Percentiles rank a stretch among this genome's conserved stretches.
phyloP scores from a whole-genome alignment of 192 early-diverging fungal genomes.

The Ambispora gerdemannii region DNA sequence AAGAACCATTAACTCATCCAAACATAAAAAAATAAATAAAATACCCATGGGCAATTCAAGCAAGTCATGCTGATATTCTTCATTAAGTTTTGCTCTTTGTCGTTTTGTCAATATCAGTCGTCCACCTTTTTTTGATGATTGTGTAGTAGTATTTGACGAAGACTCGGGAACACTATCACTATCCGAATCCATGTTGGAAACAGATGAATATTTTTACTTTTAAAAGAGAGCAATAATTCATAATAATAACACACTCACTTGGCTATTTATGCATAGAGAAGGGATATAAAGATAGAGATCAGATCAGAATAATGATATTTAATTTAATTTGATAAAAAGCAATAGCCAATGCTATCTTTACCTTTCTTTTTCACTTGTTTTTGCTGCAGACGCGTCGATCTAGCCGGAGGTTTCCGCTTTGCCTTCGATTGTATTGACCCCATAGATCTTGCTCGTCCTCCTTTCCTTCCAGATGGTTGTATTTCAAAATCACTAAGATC shows the following conservation, averaged over 20 bases:
- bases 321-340: too few species aligned
- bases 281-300: too few species aligned
- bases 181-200: neutral
- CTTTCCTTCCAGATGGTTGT: constrained; percentile 4
- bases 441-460: neutral
- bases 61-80: constrained; percentile 56
- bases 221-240: neutral
- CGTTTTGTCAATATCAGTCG: constrained; percentile 61
- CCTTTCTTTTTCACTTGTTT: constrained; percentile 9
- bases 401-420: neutral
- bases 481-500: constrained; percentile 22
- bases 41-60: constrained; percentile 67
- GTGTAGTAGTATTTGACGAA: constrained; percentile 25
- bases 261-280: neutral
- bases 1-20: neutral
- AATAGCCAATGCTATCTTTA: too few species aligned
- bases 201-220: neutral
- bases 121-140: constrained; percentile 29
- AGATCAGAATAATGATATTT: too few species aligned
- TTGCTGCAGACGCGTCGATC: neutral
- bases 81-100: constrained; percentile 64
- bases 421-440: neutral
- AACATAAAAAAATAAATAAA: constrained; percentile 8
- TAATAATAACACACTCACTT: neutral
- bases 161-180: constrained; percentile 35